phyloP scores from a whole-genome alignment of 2,329 filamentous ascomycete species.

The Hirsutella rhossiliensis region DNA sequence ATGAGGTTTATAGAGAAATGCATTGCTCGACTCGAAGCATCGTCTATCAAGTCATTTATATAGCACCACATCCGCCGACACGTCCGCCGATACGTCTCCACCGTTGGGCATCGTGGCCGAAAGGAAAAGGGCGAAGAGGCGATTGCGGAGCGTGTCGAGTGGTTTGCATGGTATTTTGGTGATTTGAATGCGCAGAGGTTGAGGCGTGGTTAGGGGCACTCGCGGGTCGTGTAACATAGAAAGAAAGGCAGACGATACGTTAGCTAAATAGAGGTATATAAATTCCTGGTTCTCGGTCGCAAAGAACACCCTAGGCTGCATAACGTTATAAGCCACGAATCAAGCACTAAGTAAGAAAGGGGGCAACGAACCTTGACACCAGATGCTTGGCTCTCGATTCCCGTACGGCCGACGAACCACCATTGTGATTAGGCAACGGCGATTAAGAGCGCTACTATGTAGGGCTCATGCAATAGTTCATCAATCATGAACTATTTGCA shows the following conservation, averaged over 20 bases:
- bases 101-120: neutral
- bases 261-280: neutral
- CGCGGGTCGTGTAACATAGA: neutral
- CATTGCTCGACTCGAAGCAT: neutral
- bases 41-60: neutral
- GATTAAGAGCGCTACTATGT: neutral
- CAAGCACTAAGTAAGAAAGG: neutral
- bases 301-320: neutral
- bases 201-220: neutral
- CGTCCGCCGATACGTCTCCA: neutral
- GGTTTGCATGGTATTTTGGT: neutral
- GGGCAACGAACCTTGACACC: neutral
- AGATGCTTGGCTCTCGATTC: neutral
- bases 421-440: neutral
- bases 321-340: neutral
- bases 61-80: neutral
- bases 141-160: neutral
- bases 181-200: neutral
- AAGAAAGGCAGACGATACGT: neutral
- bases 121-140: neutral
- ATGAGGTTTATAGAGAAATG: neutral
- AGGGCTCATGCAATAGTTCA: neutral
- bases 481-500: neutral
- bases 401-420: neutral
- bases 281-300: neutral